phyloP scores from a whole-genome alignment of 768 basidiomycete genomes.

The Leccinum barrowsii region DNA sequence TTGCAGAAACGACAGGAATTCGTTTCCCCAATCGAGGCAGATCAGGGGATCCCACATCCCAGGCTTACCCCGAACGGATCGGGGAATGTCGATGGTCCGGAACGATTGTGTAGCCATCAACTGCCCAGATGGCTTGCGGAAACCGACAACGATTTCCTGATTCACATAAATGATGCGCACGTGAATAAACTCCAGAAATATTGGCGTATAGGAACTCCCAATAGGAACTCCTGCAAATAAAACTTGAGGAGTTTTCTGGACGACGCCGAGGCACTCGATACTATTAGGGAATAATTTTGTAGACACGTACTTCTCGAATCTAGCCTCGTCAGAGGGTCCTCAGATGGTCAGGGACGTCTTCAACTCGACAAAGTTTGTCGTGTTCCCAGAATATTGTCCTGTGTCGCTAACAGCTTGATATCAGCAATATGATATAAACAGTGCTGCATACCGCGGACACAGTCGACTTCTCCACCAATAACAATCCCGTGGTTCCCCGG shows the following conservation, averaged over 20 bases:
- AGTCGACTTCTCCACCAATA: slow-evolving; percentile 91
- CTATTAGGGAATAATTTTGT: not conserved
- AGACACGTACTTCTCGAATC: slow-evolving; percentile 69
- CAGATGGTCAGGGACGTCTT: slow-evolving; percentile 81
- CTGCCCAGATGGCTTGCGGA: slow-evolving; percentile 74
- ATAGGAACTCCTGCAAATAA: slow-evolving; percentile 87
- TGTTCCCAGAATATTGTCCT: slow-evolving; percentile 60
- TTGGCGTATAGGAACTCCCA: slow-evolving; percentile 77
- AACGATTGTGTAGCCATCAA: slow-evolving; percentile 66
- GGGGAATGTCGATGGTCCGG: slow-evolving; percentile 76
- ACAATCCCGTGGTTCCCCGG: slow-evolving; percentile 68
- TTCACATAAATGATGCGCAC: not conserved
- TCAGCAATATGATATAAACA: not conserved
- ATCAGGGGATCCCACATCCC: slow-evolving; percentile 73
- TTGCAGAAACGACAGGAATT: slow-evolving; percentile 55
- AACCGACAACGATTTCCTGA: slow-evolving; percentile 84
- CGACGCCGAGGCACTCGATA: slow-evolving; percentile 1
- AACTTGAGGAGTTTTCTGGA: slow-evolving; percentile 85
- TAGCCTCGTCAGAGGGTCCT: slow-evolving; percentile 57
- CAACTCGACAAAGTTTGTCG: slow-evolving; percentile 76
- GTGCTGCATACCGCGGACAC: slow-evolving; percentile 59
- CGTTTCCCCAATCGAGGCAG: slow-evolving; percentile 73
- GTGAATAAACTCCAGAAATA: not conserved
- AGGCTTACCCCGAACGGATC: slow-evolving; percentile 69
- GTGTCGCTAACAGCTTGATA: not conserved